Evolutionary conservation across 352 stramenopile species (phyloP).

Genomic region (Pythium pyrilobum): DNA sequence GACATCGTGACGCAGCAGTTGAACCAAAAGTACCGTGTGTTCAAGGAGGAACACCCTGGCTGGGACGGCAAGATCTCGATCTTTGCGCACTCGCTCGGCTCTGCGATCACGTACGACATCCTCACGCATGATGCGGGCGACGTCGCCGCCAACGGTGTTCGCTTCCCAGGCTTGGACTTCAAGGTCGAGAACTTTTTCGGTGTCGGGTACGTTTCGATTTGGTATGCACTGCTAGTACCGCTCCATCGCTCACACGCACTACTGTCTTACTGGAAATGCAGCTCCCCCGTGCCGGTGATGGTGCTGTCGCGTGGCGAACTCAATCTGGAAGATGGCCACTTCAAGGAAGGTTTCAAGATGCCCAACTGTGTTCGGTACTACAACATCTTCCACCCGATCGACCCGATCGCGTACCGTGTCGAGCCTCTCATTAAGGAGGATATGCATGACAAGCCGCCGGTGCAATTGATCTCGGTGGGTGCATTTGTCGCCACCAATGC

Average conservation of each 20-base stretch:
- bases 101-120: slow-evolving; percentile 91
- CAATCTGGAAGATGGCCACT: slow-evolving; percentile 65
- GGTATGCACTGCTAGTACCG: not conserved
- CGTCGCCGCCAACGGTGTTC: slow-evolving; percentile 56
- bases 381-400: slow-evolving; percentile 91
- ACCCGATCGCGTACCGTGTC: slow-evolving; percentile 89
- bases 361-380: slow-evolving; percentile 80
- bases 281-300: slow-evolving; percentile 80
- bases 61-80: slow-evolving; percentile 89
- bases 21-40: slow-evolving; percentile 88
- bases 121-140: slow-evolving; percentile 72
- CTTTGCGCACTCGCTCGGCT: slow-evolving; percentile 87
- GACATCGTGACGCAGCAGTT: slow-evolving; percentile 86
- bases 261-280: slow-evolving; percentile 13
- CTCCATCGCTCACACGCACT: not conserved
- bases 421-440: slow-evolving; percentile 87
- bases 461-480: slow-evolving; percentile 71
- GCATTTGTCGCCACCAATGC: not conserved
- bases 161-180: slow-evolving; percentile 77
- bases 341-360: slow-evolving; percentile 76
- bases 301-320: slow-evolving; percentile 78
- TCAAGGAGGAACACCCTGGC: slow-evolving; percentile 83
- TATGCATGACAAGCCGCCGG: slow-evolving; percentile 82
- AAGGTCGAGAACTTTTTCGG: slow-evolving; percentile 85
- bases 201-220: slow-evolving; percentile 46